Percentiles rank a stretch among this genome's conserved stretches.
Conservation (phyloP, 768 basidiomycete species). For the Favolaschia claudopus region DNA sequence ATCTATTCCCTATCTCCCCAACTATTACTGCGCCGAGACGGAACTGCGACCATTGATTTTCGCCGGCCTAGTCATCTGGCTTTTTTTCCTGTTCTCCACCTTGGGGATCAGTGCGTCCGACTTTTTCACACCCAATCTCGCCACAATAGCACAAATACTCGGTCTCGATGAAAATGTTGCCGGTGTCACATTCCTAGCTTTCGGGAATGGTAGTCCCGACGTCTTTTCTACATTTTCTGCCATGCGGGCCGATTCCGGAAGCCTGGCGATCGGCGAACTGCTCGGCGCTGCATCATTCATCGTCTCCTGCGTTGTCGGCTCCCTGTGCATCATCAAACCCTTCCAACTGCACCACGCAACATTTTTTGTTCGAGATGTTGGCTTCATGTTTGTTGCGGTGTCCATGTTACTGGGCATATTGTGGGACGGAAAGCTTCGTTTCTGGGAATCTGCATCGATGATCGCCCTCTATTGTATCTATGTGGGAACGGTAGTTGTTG, state of each 20-base stretch:
- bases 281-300: constrained; percentile 97
- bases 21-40: constrained; percentile 73
- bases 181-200: constrained; percentile 95
- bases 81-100: constrained; percentile 92
- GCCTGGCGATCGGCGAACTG: constrained; percentile 93
- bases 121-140: constrained; percentile 97
- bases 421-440: constrained; percentile 73
- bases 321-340: constrained; percentile 97
- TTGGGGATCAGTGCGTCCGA: constrained; percentile 95
- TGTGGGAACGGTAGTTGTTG: constrained; percentile 75
- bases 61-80: constrained; percentile 74
- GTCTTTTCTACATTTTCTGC: constrained; percentile 96
- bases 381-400: constrained; percentile 91
- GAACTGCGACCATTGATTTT: constrained; percentile 68
- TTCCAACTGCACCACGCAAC: constrained; percentile 83
- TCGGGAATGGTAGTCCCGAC: constrained; percentile 97
- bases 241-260: constrained; percentile 84
- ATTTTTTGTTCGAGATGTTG: constrained; percentile 88
- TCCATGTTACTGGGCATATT: constrained; percentile 78
- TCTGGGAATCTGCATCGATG: constrained; percentile 78
- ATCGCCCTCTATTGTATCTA: constrained; percentile 80
- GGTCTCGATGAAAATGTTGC: constrained; percentile 93
- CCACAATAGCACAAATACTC: constrained; percentile 84
- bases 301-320: constrained; percentile 93
- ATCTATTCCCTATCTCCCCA: constrained; percentile 69